Evolutionary conservation across 768 basidiomycete genomes (phyloP), one percentile per base, ranked within the genome.

Genomic region (Mycena galopus): DNA sequence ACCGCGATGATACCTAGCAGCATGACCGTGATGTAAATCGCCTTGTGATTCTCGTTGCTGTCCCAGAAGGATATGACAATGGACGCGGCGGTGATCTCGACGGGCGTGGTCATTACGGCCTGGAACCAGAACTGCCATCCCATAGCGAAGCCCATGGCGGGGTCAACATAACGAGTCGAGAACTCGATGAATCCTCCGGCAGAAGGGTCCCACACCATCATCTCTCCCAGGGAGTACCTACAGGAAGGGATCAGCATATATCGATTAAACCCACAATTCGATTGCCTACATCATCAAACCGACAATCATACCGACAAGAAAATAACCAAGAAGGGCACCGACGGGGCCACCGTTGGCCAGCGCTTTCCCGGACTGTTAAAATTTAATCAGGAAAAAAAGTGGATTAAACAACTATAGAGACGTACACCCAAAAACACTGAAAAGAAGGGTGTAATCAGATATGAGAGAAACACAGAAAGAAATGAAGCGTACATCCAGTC

Each of bases 341-440:
- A 86, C 80, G 0, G 88, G 87, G 1, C 88, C 88, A 29, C 85
- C 87, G 29, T 79, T 81, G 4, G 81, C 78, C 23, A 88, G 79
- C 17, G 80, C 77, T 42, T 73, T 76, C 2, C 84, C 87, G 6
- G 73, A 74, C 73, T 74, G 63, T 30, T 10, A n/a, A n/a, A 32
- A 39, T 37, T 42, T 9, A 30, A 55, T 60, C 35, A n/a, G 3
- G 23, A 9, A 14, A 51, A 19, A 25, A 14, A 12, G 50, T 37
- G 33, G n/a, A n/a, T n/a, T n/a, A n/a, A 32, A n/a, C 50, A 23
- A 44, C 8, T 0, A 32, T n/a, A n/a, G 19, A 37, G 30, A 74
- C 73, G 23, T 55, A 74, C 73, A 42, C 73, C 69, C 53, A 74
- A 59, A 39, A 74, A 74, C 68, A 74, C 72, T 73, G 50, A 6